Evolutionary conservation across 495 filamentous ascomycete species (phyloP).

Genomic region (Lasiosphaeriaceae sp.): DNA sequence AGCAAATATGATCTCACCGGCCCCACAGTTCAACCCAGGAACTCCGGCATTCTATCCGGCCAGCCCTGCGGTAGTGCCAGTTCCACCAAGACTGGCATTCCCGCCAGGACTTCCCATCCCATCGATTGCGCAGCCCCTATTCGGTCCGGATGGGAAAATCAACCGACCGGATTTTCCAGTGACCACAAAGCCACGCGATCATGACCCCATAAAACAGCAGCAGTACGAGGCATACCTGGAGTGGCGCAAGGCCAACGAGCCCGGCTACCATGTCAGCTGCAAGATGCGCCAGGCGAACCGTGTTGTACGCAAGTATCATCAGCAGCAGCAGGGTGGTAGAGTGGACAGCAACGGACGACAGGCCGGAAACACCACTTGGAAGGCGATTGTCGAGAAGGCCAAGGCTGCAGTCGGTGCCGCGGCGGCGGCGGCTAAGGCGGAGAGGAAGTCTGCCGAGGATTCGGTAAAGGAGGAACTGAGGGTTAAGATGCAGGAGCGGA

Average conservation of each 20-base stretch:
- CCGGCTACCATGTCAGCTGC: constrained; percentile 35
- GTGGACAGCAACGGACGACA: not conserved
- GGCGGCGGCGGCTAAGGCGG: constrained; percentile 9
- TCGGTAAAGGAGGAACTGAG: constrained; percentile 12
- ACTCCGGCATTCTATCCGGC: not conserved
- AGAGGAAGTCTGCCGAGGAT: constrained; percentile 8
- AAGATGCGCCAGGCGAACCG: constrained; percentile 41
- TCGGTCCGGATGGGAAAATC: constrained; percentile 12
- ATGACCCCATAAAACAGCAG: constrained; percentile 35
- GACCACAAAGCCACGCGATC: constrained; percentile 29
- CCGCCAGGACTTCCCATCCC: not conserved
- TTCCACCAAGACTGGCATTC: not conserved
- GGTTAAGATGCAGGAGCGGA: constrained; percentile 12
- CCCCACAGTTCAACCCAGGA: not conserved
- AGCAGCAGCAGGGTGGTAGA: constrained; percentile 2
- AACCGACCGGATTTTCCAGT: constrained; percentile 28
- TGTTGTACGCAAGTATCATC: constrained; percentile 27
- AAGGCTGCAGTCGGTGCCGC: constrained; percentile 21
- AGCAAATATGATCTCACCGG: no score
- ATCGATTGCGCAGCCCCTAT: not conserved
- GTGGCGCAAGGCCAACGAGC: constrained; percentile 36
- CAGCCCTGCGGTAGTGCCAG: not conserved
- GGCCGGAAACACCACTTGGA: constrained; percentile 9
- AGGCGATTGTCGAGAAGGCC: constrained; percentile 26
- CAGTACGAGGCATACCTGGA: constrained; percentile 42